Evolutionary conservation across 306 rosid genomes (phyloP).

Genomic region (Acacia melanoxylon): DNA sequence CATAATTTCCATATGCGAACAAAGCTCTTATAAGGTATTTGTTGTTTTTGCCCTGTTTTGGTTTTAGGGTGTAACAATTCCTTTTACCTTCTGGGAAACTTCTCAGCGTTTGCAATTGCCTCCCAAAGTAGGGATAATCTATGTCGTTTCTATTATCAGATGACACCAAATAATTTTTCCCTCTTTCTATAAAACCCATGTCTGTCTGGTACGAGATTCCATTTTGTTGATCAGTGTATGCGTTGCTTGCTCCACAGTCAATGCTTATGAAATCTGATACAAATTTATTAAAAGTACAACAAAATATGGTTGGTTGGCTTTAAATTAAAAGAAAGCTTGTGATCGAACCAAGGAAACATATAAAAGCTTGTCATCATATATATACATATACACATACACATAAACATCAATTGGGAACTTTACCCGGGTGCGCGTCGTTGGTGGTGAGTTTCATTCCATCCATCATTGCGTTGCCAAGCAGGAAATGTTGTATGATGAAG

Average conservation of each 20-base stretch:
- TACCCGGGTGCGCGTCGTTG: too few species aligned
- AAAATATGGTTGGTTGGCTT: too few species aligned
- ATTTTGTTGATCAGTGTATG: not conserved
- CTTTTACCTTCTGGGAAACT: slow-evolving; percentile 30
- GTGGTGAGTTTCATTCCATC: too few species aligned
- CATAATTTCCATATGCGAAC: slow-evolving; percentile 43
- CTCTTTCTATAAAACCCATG: not conserved
- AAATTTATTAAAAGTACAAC: too few species aligned
- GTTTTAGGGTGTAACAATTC: slow-evolving; percentile 48
- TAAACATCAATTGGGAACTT: too few species aligned
- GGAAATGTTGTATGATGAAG: not conserved
- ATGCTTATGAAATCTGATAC: not conserved
- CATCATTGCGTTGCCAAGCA: not conserved
- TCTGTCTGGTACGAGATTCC: not conserved
- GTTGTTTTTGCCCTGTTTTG: slow-evolving; percentile 26
- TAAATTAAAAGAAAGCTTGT: too few species aligned
- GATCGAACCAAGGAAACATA: too few species aligned
- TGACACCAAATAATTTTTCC: not conserved
- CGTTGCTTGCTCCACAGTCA: not conserved
- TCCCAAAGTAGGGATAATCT: not conserved
- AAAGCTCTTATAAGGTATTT: slow-evolving; percentile 43
- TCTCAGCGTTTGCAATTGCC: not conserved
- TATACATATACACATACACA: too few species aligned
- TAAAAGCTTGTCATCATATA: too few species aligned
- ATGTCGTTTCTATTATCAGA: not conserved